These are phyloP conservation scores for Cornus suecica DNA, from an alignment of 148 eudicot species.

Conservation along the genomic window DNA sequence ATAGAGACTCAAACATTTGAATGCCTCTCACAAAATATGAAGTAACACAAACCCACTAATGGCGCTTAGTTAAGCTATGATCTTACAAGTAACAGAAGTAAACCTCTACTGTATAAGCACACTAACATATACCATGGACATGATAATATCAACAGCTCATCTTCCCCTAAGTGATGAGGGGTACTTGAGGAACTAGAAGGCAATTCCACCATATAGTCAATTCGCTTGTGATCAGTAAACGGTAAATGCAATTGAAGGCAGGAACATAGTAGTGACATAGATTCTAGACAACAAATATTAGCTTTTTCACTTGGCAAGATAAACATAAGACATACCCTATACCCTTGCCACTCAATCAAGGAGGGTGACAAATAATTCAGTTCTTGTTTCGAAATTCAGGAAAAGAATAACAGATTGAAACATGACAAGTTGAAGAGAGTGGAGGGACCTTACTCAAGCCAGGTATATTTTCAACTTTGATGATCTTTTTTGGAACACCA, in stretches of 20 bases:
- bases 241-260: background rate
- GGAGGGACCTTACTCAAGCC: conserved; percentile 70
- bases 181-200: too few relatives aligned
- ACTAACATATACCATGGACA: background rate
- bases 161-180: background rate
- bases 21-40: background rate
- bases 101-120: background rate
- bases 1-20: background rate
- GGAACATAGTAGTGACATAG: background rate
- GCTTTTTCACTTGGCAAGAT: too few relatives aligned
- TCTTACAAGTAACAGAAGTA: background rate
- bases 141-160: background rate
- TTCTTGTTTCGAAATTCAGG: background rate
- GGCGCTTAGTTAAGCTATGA: background rate
- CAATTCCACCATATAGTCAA: background rate
- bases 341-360: background rate
- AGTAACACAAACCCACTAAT: background rate
- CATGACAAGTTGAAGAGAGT: background rate
- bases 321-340: background rate
- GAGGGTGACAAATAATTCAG: background rate
- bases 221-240: background rate
- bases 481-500: conserved; percentile 61
- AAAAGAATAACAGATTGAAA: background rate
- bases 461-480: conserved; percentile 86
- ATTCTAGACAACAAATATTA: background rate